Base-by-base conservation (phyloP, 106 monocot genomes). In the Allium sativum region DNA sequence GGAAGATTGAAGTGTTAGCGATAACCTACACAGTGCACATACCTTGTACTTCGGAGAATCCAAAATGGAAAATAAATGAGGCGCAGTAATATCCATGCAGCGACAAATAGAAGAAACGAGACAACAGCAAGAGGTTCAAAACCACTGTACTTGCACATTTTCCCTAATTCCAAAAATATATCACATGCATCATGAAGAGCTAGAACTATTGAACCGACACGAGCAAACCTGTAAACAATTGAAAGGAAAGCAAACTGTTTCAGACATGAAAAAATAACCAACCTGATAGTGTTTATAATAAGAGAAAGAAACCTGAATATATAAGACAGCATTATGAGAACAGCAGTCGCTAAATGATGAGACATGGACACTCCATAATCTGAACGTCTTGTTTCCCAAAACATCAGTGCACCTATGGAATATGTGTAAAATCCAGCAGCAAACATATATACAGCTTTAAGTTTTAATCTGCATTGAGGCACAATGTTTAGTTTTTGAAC, bases 171-270 rank as follows among this genome's bases (percentile, higher is more conserved):
- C 69, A 96, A 69, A 64, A 96, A 96, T 45, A 96, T 80, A 70
- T 96, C 96, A 76, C 76, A 82, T 73, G 90, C 90, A 82, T 96
- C 96, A 74, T 91, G 91, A 76, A 96, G 42, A 52, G 90, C 90
- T 65, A 96, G 61, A 65, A 90, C 84, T 66, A 96, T 42, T 17
- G 95, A 87, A 74, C 95, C 95, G 73, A 82, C 90, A 67, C 95
- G 81, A 65, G 79, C 74, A 80, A 96, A 96, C 65, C 95, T 96
- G 77, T 52, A 8, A 64, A 10, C 48, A 7, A 13, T n/a, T 64
- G 0, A 64, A 64, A 50, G 51, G 15, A 51, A 52, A 64, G 13
- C 0, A 19, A 12, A 12, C 31, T 31, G 31, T 21, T 21, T 10
- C 12, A 12, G 55, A 13, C 7, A 58, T 1, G 40, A 21, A 12